Conservation (phyloP, 768 basidiomycete genomes). For the Pleurotus citrinopileatus region DNA sequence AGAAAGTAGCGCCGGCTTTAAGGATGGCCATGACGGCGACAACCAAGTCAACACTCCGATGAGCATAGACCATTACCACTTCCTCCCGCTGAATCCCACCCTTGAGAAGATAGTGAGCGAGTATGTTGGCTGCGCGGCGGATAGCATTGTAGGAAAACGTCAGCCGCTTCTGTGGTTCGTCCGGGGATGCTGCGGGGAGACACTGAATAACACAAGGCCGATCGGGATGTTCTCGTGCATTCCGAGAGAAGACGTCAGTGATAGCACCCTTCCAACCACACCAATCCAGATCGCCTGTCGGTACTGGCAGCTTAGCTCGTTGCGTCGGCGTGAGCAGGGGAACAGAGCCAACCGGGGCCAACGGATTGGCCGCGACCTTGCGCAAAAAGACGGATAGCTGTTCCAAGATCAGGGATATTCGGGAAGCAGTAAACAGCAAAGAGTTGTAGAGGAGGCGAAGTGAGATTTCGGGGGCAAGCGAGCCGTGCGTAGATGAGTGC, state of each 20-base stretch:
- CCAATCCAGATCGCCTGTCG: slow-evolving; percentile 90
- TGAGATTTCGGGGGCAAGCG: slow-evolving; percentile 72
- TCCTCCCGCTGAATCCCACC: slow-evolving; percentile 89
- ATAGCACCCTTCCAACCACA: slow-evolving; percentile 97
- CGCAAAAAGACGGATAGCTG: slow-evolving; percentile 81
- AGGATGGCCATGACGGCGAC: slow-evolving; percentile 96
- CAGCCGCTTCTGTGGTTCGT: slow-evolving; percentile 46
- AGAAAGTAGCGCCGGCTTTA: slow-evolving; percentile 95
- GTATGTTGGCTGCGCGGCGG: slow-evolving; percentile 79
- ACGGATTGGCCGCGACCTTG: slow-evolving; percentile 64
- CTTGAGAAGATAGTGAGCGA: slow-evolving; percentile 86
- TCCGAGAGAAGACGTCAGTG: slow-evolving; percentile 88
- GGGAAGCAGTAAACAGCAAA: slow-evolving; percentile 77
- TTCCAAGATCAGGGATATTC: slow-evolving; percentile 78
- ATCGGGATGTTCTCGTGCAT: slow-evolving; percentile 78
- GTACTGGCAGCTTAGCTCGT: slow-evolving; percentile 70
- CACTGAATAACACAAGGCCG: slow-evolving; percentile 89
- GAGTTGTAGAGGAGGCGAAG: slow-evolving; percentile 93
- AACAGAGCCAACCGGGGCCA: slow-evolving; percentile 72
- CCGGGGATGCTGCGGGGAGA: slow-evolving; percentile 39
- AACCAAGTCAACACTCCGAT: slow-evolving; percentile 93
- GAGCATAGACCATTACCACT: slow-evolving; percentile 97
- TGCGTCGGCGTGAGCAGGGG: slow-evolving; percentile 77
- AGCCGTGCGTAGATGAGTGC: slow-evolving; percentile 60
- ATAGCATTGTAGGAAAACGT: slow-evolving; percentile 81